phyloP scores from a whole-genome alignment of 2,329 filamentous ascomycete species.

The Cryphonectria parasitica region DNA sequence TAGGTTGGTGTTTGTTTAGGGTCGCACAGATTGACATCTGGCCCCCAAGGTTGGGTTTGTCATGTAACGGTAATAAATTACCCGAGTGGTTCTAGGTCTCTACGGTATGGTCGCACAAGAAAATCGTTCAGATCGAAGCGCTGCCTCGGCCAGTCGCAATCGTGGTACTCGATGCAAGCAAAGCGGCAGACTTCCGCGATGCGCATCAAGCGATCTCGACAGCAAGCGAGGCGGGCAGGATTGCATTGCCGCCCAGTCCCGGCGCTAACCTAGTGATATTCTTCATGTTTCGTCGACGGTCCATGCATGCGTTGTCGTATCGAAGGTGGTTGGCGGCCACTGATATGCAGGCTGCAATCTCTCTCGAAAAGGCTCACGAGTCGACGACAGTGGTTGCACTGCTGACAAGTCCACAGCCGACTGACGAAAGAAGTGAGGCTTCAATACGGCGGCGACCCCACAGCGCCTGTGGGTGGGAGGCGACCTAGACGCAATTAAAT shows the following conservation, averaged over 20 bases:
- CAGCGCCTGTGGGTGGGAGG: conserved; percentile 10
- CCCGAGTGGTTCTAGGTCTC: conserved; percentile 10
- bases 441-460: neutral
- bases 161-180: conserved; percentile 8
- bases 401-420: neutral
- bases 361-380: neutral
- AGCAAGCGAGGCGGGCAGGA: neutral
- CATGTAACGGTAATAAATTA: conserved; percentile 4
- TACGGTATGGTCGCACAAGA: neutral
- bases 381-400: neutral
- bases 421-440: neutral
- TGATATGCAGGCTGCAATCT: neutral
- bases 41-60: conserved; percentile 10
- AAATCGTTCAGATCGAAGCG: neutral
- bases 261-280: neutral
- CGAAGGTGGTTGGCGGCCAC: neutral
- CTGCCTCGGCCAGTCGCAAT: conserved; percentile 1
- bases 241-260: neutral
- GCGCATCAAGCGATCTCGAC: neutral
- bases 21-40: conserved; percentile 14
- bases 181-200: conserved; percentile 4
- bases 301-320: neutral
- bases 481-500: conserved; percentile 21
- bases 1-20: neutral
- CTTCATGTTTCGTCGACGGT: neutral